A percentile compares a stretch with the other conserved stretches of the same genome.
Conservation (phyloP, 768 basidiomycete species). For the Imleria badia region DNA sequence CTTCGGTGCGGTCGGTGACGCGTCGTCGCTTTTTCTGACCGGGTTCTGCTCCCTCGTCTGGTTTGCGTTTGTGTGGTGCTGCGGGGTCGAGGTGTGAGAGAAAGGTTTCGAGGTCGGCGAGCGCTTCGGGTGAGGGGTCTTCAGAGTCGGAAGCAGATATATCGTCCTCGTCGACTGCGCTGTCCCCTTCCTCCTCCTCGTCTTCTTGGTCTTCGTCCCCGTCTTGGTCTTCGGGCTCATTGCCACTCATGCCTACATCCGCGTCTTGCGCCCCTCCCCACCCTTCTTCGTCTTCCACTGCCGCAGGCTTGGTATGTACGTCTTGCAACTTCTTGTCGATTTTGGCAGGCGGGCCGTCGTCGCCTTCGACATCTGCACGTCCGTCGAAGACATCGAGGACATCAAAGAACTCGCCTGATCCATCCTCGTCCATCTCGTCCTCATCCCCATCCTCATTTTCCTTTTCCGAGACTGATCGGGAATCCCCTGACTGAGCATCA, state of each 20-base stretch:
- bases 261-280: constrained; percentile 14
- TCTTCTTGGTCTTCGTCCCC: constrained; percentile 21
- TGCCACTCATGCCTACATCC: constrained; percentile 36
- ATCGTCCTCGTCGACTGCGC: constrained; percentile 35
- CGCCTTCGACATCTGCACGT: constrained; percentile 40
- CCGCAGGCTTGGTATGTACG: constrained; percentile 54
- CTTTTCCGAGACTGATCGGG: constrained; percentile 14
- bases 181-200: constrained; percentile 31
- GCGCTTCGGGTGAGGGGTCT: constrained; percentile 50
- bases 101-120: constrained; percentile 70
- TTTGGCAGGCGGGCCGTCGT: constrained; percentile 10
- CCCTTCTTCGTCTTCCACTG: constrained; percentile 41
- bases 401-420: constrained; percentile 59
- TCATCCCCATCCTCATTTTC: constrained; percentile 35
- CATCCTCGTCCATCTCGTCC: constrained; percentile 46
- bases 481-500: constrained; percentile 31
- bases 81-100: constrained; percentile 63
- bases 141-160: constrained; percentile 49
- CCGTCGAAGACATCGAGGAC: constrained; percentile 68
- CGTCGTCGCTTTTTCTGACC: constrained; percentile 53
- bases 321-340: constrained; percentile 2
- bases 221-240: constrained; percentile 36
- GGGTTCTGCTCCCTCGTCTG: constrained; percentile 22
- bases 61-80: constrained; percentile 57
- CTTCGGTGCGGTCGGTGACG: constrained; percentile 71